Conservation (phyloP, 108 stramenopile species). For the Pseudonitzschia multiseries region DNA sequence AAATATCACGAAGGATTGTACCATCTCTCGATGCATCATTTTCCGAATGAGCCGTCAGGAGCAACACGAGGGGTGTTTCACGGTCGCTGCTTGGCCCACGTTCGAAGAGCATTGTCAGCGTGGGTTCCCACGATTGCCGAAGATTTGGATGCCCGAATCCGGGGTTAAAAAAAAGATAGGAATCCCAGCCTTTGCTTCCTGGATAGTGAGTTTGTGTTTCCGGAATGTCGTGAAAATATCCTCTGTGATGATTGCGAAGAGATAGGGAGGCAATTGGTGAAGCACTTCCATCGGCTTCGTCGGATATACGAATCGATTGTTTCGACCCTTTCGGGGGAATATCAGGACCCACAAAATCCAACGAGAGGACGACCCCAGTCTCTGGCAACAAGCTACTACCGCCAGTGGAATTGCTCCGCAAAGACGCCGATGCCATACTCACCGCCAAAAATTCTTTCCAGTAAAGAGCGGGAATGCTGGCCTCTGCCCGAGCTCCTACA, state of each 20-base stretch:
- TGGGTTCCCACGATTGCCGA: slow-evolving; percentile 60
- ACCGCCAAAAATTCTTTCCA: slow-evolving; percentile 75
- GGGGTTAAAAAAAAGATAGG: slow-evolving; percentile 82
- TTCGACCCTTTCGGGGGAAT: slow-evolving; percentile 25
- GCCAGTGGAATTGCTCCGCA: background rate
- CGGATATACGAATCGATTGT: slow-evolving; percentile 11
- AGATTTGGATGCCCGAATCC: slow-evolving; percentile 85
- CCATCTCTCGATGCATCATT: slow-evolving; percentile 60
- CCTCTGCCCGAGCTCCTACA: slow-evolving; percentile 86
- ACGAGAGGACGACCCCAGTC: slow-evolving; percentile 13
- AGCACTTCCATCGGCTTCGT: background rate
- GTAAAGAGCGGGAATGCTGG: slow-evolving; percentile 73
- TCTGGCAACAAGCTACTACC: background rate
- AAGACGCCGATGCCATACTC: background rate
- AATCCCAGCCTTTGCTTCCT: slow-evolving; percentile 39
- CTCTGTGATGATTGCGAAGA: slow-evolving; percentile 25
- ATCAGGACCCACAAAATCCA: slow-evolving; percentile 88
- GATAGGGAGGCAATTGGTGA: background rate
- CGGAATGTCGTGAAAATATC: slow-evolving; percentile 40
- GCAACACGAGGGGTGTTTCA: slow-evolving; percentile 25
- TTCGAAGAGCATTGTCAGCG: slow-evolving; percentile 46
- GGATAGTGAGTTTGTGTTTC: background rate
- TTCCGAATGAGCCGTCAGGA: slow-evolving; percentile 78
- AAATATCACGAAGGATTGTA: slow-evolving; percentile 32
- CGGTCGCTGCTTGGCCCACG: slow-evolving; percentile 24